Percentiles rank a stretch among this genome's conserved stretches.
Evolutionary conservation across 1,139 yeast genomes (phyloP).

Genomic region (Sugiyamaella grinbergsii): DNA sequence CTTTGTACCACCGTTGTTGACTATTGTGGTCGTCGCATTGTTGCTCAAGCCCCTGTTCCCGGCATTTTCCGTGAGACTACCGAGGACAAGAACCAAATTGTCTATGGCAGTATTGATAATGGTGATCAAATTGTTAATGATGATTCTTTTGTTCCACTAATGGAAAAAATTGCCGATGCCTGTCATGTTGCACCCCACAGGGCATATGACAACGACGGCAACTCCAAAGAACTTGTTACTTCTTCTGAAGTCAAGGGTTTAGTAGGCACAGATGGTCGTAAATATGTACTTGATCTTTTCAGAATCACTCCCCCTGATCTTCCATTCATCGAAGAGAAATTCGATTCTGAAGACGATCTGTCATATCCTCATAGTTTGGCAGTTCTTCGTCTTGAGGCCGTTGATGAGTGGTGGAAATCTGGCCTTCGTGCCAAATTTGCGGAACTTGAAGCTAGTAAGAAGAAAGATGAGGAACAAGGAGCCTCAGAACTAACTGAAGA

Average conservation of each 20-base stretch:
- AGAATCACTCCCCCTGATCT: slow-evolving; percentile 85
- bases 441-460: slow-evolving; percentile 28
- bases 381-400: slow-evolving; percentile 81
- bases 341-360: slow-evolving; percentile 43
- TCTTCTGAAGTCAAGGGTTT: slow-evolving; percentile 86
- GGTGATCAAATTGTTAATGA: slow-evolving; percentile 51
- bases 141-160: slow-evolving; percentile 55
- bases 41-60: slow-evolving; percentile 97
- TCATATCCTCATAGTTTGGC: slow-evolving; percentile 83
- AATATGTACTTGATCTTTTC: slow-evolving; percentile 80
- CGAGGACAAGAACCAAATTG: slow-evolving; percentile 53
- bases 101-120: slow-evolving; percentile 75
- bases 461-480: slow-evolving; percentile 49
- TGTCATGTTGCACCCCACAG: slow-evolving; percentile 77
- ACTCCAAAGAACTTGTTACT: slow-evolving; percentile 54
- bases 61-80: slow-evolving; percentile 69
- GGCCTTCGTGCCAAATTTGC: slow-evolving; percentile 57
- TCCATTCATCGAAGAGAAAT: slow-evolving; percentile 60
- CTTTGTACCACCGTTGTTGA: slow-evolving; percentile 84
- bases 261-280: slow-evolving; percentile 80
- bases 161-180: slow-evolving; percentile 65
- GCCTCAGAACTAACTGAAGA: slow-evolving; percentile 42
- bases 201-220: slow-evolving; percentile 46
- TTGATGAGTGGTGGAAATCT: slow-evolving; percentile 85
- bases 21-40: slow-evolving; percentile 81